Evolutionary conservation across 768 basidiomycete genomes (phyloP), one percentile per base, ranked within the genome.

Genomic region (Neoboletus brunneissimus): DNA sequence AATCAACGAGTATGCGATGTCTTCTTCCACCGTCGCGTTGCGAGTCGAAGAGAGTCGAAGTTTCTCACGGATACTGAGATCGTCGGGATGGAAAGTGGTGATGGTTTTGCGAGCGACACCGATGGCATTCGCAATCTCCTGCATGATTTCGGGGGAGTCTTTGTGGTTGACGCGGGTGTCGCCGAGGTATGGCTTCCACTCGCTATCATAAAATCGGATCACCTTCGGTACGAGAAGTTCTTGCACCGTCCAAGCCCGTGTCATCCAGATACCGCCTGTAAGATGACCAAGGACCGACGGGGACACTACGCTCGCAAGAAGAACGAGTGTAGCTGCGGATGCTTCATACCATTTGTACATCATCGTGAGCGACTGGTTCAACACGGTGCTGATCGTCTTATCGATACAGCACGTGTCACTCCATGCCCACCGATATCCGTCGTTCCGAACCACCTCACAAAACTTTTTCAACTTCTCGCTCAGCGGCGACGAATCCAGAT

Each of bases 181-280:
- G 0, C 40, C 45, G 7, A 53, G 61, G 22, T 58, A 63, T 2
- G 49, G 57, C 23, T 55, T 41, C 62, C 62, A 63, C 0, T 55
- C 18, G 5, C 51, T 13, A 5, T 50, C 45, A 5, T 53, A 63
- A 32, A 63, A 63, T 8, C 61, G n/a, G 37, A 59, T 37, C 20
- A 59, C 32, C 12, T 48, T 53, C 0, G 57, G 18, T 13, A 51
- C 54, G 18, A 64, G 62, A 42, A 64, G 53, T n/a, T 64, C 63
- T 40, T 57, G 64, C 4, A 48, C n/a, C 0, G 62, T 63, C 62
- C 62, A 63, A 1, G 49, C 61, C 2, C 61, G 57, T 6, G 41
- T 56, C 62, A 59, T 53, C 61, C 61, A 63, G 1, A 4, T 0
- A 34, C 50, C 56, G 12, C 7, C 5, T 5, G 25, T 20, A 11